Evolutionary conservation across 2,329 filamentous ascomycete species (phyloP), one percentile per base, ranked within the genome.

Genomic region (Cladosporium colombiae): DNA sequence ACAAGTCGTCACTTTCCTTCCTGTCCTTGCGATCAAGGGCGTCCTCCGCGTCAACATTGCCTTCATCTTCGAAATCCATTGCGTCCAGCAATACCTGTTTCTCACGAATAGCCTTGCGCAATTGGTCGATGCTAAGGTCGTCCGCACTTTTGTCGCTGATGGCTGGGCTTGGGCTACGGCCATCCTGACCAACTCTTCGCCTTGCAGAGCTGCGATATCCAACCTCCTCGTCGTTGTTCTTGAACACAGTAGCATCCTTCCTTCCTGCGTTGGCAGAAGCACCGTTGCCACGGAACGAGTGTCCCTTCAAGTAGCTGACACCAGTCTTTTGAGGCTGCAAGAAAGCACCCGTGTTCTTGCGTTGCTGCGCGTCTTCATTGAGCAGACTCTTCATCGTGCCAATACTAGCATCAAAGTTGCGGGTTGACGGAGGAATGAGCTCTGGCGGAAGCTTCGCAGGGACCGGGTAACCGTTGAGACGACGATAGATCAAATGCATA

Each of bases 401-500:
- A 68, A 99, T 93, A 5, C 95, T 96, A 74, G 93, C 91, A 72
- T 89, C 94, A 73, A 99, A 87, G 78, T 97, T 97, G 69, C 94
- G 88, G 13, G 94, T 97, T 1, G 95, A 98, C 1, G 95, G 95
- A 25, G 95, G 95, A 7, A 98, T 89, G 67, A 99, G 86, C 81
- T 99, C 95, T 0, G 95, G 88, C 10, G 95, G 95, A 13, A 99
- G 84, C 53, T 90, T 89, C 73, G 89, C 91, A 18, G 95, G 95
- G 35, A 98, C 85, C 1, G 94, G 93, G 74, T 98, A 98, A 40
- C 94, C 94, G 74, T 99, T 98, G 62, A 99, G 85, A 77, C 96
- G 97, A 73, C 95, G 87, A 81, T 99, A 99, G 73, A 99, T 99
- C 79, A 99, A 82, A 84, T 99, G 95, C 95, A 99, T 99, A 11